Evolutionary conservation across 768 basidiomycete species (phyloP), one percentile per base, ranked within the genome.

Genomic region (Tricholoma furcatifolium): DNA sequence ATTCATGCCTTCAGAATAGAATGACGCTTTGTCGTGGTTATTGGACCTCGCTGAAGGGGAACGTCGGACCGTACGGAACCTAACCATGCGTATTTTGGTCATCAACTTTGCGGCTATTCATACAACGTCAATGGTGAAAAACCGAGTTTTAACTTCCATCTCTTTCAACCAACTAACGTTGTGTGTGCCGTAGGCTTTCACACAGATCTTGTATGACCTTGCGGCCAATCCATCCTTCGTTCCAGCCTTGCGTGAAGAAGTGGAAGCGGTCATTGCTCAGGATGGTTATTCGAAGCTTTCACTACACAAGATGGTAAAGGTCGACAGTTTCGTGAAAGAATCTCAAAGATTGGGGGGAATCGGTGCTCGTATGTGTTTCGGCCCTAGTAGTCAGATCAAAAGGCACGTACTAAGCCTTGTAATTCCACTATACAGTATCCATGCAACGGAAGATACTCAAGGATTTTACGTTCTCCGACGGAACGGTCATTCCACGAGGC

Each of bases 271-370:
- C 1, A 47, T 76, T 17, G 43, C 51, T 4, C 61, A 68, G 9
- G 68, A 76, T 38, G 76, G 70, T 17, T 77, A 74, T 67, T 61
- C 64, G 0, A 71, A 72, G 46, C 58, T 63, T 8, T 61, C 67
- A 1, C 53, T 78, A n/a, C 60, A 61, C 6, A 71, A 73, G 43
- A 70, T 79, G 68, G 62, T 68, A 51, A 72, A 73, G 54, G 45
- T 78, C 14, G 77, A 78, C 50, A 79, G 77, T 51, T 77, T 78
- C 56, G 51, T 78, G 17, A 70, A 71, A 31, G 78, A 78, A 50
- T 71, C 70, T 1, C 63, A 65, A 34, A 64, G 74, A 5, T 51
- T 63, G 20, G 63, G 62, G 12, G 66, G 66, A 0, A 53, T 63
- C 27, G 60, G 56, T 20, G 50, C 59, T n/a, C 21, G 73, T 74